Evolutionary conservation across 2,329 filamentous ascomycete species (phyloP), one percentile per base, ranked within the genome.

Genomic region (Xylaria sp.): DNA sequence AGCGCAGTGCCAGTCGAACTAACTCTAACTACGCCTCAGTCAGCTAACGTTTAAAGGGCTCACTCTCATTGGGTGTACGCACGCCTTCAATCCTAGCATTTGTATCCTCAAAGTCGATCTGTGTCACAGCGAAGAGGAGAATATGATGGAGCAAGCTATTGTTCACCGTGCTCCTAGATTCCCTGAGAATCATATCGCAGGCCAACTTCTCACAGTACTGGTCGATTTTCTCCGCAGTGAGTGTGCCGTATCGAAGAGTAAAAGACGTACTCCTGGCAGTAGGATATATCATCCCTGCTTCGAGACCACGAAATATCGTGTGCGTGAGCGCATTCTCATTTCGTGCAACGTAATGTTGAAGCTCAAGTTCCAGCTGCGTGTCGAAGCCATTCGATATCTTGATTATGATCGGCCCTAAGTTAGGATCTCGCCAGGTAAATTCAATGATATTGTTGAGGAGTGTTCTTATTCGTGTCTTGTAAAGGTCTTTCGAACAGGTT

Each of bases 291-390:
- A 58, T 67, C 8, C 60, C 65, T 13, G 60, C 54, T n/a, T 64
- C 65, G 37, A 67, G 65, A 10, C 65, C 65, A 23, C 65, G 60
- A 23, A 67, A 67, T 64, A 64, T 57, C 13, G 34, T 63, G 52
- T 67, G 65, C 28, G 60, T 64, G 37, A 64, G 65, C 28, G 65
- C 65, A 23, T 67, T 13, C 12, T 67, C 60, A 41, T 67, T 28
- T 3, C 34, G 12, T 25, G 65, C 58, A 6, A 59, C 48, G 10
- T 67, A 64, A 44, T 25, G 56, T 25, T 44, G 60, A n/a, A 67
- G 39, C 31, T 67, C 60, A 20, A 67, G 25, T 20, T 67, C 48
- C 10, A 67, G 60, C 39, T 54, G 60, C 13, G 65, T 23, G 12
- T 64, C 23, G 28, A 67, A 67, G 28, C 60, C 60, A 55, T 67